These are phyloP conservation scores for Zostera marina DNA, from an alignment of 116 monocot species.

Conservation along the genomic window DNA sequence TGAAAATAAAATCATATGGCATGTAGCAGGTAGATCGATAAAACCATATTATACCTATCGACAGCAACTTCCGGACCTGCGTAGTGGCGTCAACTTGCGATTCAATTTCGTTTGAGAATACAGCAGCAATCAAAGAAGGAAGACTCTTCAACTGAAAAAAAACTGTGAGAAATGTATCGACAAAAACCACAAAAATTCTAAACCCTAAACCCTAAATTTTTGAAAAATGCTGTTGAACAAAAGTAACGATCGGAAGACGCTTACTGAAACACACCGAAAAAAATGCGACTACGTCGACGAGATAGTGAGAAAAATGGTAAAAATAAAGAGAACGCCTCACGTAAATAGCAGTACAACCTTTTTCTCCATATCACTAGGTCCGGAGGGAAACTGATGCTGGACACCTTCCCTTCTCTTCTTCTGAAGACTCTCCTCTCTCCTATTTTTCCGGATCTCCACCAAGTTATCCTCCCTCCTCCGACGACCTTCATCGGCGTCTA, in stretches of 20 bases:
- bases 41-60: conserved; percentile 43
- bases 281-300: too few relatives aligned
- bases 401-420: conserved; percentile 81
- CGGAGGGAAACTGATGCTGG: conserved; percentile 20
- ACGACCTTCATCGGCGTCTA: conserved; percentile 75
- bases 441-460: conserved; percentile 86
- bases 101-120: conserved; percentile 43
- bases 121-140: conserved; percentile 57
- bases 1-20: background rate
- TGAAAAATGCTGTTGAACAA: background rate
- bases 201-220: background rate
- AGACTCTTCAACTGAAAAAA: conserved; percentile 36
- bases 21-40: background rate
- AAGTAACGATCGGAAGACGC: too few relatives aligned
- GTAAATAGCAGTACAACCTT: conserved; percentile 17
- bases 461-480: conserved; percentile 76
- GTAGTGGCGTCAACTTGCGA: conserved; percentile 68
- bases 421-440: conserved; percentile 65
- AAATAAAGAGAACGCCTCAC: background rate
- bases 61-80: conserved; percentile 67
- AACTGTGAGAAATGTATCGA: background rate
- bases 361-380: conserved; percentile 27
- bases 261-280: too few relatives aligned
- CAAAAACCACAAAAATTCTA: background rate
- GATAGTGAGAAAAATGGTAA: background rate